Conservation (phyloP, 2,329 filamentous ascomycete genomes). For the Dothistroma pini region DNA sequence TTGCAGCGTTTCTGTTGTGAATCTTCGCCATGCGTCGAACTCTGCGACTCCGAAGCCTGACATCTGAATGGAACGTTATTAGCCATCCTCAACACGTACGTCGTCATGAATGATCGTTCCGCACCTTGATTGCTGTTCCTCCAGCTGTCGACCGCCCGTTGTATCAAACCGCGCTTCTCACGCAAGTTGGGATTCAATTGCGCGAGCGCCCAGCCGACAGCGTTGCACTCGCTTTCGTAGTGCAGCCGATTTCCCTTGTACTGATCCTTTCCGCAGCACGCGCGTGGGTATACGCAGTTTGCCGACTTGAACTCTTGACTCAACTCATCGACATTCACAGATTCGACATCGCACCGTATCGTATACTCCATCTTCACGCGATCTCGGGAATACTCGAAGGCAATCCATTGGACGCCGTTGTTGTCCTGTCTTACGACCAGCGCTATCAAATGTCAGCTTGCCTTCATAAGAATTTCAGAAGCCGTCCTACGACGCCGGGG, state of each 20-base stretch:
- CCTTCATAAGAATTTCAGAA: too few relatives aligned
- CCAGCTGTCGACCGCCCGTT: conserved; percentile 97
- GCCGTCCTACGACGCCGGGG: too few relatives aligned
- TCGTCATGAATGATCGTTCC: not conserved
- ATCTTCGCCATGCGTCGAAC: conserved; percentile 97
- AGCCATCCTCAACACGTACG: not conserved
- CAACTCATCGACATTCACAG: conserved; percentile 84
- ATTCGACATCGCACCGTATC: conserved; percentile 96
- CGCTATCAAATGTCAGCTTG: conserved; percentile 34
- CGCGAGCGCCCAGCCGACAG: conserved; percentile 97
- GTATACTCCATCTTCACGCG: conserved; percentile 99
- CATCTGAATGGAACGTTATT: conserved; percentile 52
- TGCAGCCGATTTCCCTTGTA: conserved; percentile 93
- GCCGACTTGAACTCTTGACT: conserved; percentile 90
- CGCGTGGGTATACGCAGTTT: conserved; percentile 96
- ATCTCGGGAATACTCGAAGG: conserved; percentile 95
- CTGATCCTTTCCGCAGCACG: conserved; percentile 90
- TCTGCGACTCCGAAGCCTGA: conserved; percentile 80
- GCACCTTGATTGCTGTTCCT: conserved; percentile 84
- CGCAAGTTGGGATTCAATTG: conserved; percentile 87
- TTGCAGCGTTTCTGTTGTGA: conserved; percentile 59
- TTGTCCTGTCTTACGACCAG: conserved; percentile 90
- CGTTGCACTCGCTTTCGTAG: conserved; percentile 98
- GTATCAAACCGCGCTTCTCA: conserved; percentile 92
- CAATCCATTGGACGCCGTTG: conserved; percentile 98